Percentiles rank a stretch among this genome's conserved stretches.
Conservation (phyloP, 2,329 filamentous ascomycete species). For the Colletotrichum coccodes region DNA sequence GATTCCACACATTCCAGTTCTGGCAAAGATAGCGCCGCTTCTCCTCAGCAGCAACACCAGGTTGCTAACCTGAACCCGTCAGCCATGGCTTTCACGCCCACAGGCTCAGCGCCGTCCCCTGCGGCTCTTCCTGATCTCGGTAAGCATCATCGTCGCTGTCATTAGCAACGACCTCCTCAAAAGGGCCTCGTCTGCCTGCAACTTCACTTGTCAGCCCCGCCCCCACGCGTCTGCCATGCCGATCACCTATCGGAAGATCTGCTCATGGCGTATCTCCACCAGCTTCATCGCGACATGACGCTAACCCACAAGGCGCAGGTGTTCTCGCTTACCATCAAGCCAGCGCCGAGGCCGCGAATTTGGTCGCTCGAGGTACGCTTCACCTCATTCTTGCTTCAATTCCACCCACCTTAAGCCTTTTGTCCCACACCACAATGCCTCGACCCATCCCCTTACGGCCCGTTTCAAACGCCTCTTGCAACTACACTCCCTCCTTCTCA, state of each 20-base stretch:
- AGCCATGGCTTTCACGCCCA: background rate
- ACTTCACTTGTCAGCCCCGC: background rate
- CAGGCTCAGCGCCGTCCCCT: background rate
- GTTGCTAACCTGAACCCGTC: background rate
- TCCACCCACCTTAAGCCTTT: background rate
- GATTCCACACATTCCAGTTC: background rate
- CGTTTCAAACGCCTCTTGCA: background rate
- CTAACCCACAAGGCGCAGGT: background rate
- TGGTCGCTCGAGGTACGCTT: slow-evolving; percentile 20
- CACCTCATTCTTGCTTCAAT: background rate
- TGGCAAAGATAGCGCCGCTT: background rate
- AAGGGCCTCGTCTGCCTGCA: background rate
- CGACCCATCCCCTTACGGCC: background rate
- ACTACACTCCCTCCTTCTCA: background rate
- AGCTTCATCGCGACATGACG: background rate
- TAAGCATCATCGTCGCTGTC: background rate
- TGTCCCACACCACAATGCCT: background rate
- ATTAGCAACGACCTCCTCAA: background rate
- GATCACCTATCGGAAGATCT: slow-evolving; percentile 2
- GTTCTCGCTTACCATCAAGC: slow-evolving; percentile 14
- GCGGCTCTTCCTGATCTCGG: background rate
- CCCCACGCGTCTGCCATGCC: background rate
- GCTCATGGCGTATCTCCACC: background rate
- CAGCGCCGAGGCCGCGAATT: slow-evolving; percentile 19
- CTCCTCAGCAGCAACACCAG: background rate